A percentile compares a stretch with the other conserved stretches of the same genome.
phyloP scores from a whole-genome alignment of 2,329 filamentous ascomycete species.

The Dissoconium aciculare region DNA sequence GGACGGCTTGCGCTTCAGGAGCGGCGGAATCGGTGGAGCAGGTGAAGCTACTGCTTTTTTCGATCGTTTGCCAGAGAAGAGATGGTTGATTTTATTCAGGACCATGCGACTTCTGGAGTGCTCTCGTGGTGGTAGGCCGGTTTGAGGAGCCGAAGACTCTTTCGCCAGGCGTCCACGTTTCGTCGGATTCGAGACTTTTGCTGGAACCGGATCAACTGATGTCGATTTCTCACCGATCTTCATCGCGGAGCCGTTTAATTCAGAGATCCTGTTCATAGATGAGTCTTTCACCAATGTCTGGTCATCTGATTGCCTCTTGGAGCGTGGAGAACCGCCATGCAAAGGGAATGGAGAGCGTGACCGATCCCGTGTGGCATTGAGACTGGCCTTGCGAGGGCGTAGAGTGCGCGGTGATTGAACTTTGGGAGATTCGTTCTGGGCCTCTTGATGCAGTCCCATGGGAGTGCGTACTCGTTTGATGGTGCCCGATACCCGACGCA shows the following conservation, averaged over 20 bases:
- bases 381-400: conserved; percentile 12
- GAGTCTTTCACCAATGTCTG: too few species aligned
- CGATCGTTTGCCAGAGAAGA: conserved; percentile 18
- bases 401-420: conserved; percentile 9
- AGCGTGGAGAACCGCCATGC: too few species aligned
- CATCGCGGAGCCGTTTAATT: conserved; percentile 3
- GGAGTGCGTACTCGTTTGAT: too few species aligned
- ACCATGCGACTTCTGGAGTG: conserved; percentile 18
- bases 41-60: conserved; percentile 8
- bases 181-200: not conserved
- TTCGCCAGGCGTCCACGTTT: too few species aligned
- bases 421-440: conserved; percentile 2
- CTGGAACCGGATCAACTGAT: conserved; percentile 1
- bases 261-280: conserved; percentile 6
- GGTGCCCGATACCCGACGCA: too few species aligned
- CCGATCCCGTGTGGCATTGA: conserved; percentile 8
- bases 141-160: not conserved
- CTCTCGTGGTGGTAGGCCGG: conserved; percentile 9
- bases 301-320: too few species aligned
- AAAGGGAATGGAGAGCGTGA: too few species aligned
- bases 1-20: not conserved
- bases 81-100: conserved; percentile 18
- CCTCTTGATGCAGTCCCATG: conserved; percentile 3
- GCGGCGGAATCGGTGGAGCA: conserved; percentile 2
- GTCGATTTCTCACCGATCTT: conserved; percentile 6